These are phyloP conservation scores for Cadophora sp. DNA, from an alignment of 2,329 filamentous ascomycete species.

Conservation along the genomic window DNA sequence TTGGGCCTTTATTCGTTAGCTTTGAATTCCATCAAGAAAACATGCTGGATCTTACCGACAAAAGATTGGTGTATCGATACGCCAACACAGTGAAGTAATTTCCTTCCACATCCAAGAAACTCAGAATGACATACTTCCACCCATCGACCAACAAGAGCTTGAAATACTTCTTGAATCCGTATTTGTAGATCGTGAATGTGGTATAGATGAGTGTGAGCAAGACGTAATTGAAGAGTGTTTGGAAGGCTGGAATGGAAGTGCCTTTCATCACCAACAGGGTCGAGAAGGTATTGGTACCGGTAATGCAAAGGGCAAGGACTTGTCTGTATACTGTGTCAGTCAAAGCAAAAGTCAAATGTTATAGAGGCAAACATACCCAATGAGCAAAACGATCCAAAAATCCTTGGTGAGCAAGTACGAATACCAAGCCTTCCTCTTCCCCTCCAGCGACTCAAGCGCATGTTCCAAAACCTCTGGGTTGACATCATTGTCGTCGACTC, in stretches of 20 bases:
- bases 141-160: slow-evolving; percentile 72
- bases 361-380: slow-evolving; percentile 62
- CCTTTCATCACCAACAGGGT: slow-evolving; percentile 70
- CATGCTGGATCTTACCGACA: slow-evolving; percentile 20
- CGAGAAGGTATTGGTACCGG: slow-evolving; percentile 89
- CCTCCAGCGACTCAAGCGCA: slow-evolving; percentile 62
- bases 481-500: slow-evolving; percentile 26
- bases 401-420: slow-evolving; percentile 83
- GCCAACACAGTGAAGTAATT: slow-evolving; percentile 98
- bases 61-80: slow-evolving; percentile 63
- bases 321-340: slow-evolving; percentile 57
- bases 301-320: slow-evolving; percentile 87
- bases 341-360: slow-evolving; percentile 7
- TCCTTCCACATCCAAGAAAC: slow-evolving; percentile 92
- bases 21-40: background rate
- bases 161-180: slow-evolving; percentile 76
- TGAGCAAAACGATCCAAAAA: slow-evolving; percentile 82
- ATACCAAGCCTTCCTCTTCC: slow-evolving; percentile 63
- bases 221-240: slow-evolving; percentile 94
- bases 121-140: slow-evolving; percentile 93
- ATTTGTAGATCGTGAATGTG: slow-evolving; percentile 76
- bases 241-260: slow-evolving; percentile 91
- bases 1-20: slow-evolving; percentile 75
- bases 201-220: slow-evolving; percentile 85
- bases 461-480: slow-evolving; percentile 38